Base-by-base conservation (phyloP, 1,139 yeast genomes). In the Suhomyces panamericanus region DNA sequence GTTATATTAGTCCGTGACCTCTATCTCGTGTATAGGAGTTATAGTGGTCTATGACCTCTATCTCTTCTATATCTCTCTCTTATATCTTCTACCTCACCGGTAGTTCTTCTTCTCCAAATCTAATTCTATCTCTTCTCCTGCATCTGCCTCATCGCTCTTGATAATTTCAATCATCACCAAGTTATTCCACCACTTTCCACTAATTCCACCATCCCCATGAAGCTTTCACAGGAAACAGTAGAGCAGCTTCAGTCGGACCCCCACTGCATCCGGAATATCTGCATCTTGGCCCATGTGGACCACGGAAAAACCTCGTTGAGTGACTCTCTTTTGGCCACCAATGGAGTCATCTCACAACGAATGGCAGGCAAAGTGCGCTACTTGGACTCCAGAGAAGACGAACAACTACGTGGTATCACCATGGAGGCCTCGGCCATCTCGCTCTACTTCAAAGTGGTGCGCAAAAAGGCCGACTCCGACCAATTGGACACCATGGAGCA, bases 391-490 rank as follows among this genome's bases (percentile, higher is more conserved):
- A 73, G 99, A 58, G 95, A 90, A 34, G 99, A 95, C 66, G 99
- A 95, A 62, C 99, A 93, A 63, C 70, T 84, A 38, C 77, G 99
- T 64, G 99, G 99, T 15, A 95, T 95, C 51, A 95, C 99, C 0
- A 93, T 93, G 99, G 98, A 93, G 61, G 83, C 96, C 0, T 85
- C 95, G 33, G 97, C 97, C 0, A 89, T 91, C 31, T 89, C 97
- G 0, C 70, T 91, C 22, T 89, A 87, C 61, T 91, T 90, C 65
- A 81, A 83, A 57, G 78, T 85, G 3, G 63, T 81, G 58, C 78
- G 79, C 41, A 71, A 77, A 56, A 57, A 60, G 39, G 54, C 56
- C 24, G 62, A 53, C 5, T 46, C 65, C 36, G 71, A 69, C 39
- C 54, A 51, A 10, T 64, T 71, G 0, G 67, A 71, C 26, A 78